These are phyloP conservation scores for Kalmusia sp. DNA, from an alignment of 2,329 filamentous ascomycete species.

Conservation along the genomic window DNA sequence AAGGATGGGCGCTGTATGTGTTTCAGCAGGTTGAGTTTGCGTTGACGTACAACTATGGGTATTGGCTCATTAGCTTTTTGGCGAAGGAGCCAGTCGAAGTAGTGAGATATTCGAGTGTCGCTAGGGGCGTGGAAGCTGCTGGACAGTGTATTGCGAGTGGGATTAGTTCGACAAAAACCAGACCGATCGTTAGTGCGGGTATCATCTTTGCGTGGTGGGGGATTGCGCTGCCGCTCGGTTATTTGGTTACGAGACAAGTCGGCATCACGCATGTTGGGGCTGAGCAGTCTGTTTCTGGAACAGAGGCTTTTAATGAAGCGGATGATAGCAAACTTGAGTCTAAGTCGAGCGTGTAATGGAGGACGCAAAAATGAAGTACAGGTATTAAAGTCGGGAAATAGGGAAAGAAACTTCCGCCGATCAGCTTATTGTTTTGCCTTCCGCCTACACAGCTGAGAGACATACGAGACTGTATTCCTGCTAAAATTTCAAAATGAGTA, in stretches of 20 bases:
- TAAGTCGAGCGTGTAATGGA: too few species aligned
- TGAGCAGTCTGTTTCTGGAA: constrained; percentile 11
- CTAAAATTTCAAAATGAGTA: too few species aligned
- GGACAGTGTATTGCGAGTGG: constrained; percentile 38
- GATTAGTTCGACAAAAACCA: constrained; percentile 38
- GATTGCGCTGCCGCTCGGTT: constrained; percentile 27
- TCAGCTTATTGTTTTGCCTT: too few species aligned
- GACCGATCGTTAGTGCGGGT: constrained; percentile 23
- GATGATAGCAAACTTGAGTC: not conserved
- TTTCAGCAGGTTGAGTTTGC: constrained; percentile 43
- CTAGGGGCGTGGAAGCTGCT: constrained; percentile 34
- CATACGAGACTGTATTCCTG: too few species aligned
- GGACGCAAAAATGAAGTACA: too few species aligned
- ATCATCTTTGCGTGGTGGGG: constrained; percentile 36
- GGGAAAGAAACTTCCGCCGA: too few species aligned
- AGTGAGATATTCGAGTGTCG: constrained; percentile 30
- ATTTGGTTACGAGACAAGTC: constrained; percentile 29
- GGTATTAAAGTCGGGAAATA: too few species aligned
- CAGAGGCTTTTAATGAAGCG: not conserved
- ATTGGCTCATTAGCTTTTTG: constrained; percentile 42
- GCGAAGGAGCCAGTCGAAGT: constrained; percentile 32
- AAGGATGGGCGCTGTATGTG: constrained; percentile 41
- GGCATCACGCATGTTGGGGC: constrained; percentile 22
- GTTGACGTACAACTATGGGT: constrained; percentile 44
- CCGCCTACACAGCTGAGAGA: too few species aligned